Evolutionary conservation across 148 eudicot species (phyloP).

Genomic region (Amaranthus hypochondriacus): DNA sequence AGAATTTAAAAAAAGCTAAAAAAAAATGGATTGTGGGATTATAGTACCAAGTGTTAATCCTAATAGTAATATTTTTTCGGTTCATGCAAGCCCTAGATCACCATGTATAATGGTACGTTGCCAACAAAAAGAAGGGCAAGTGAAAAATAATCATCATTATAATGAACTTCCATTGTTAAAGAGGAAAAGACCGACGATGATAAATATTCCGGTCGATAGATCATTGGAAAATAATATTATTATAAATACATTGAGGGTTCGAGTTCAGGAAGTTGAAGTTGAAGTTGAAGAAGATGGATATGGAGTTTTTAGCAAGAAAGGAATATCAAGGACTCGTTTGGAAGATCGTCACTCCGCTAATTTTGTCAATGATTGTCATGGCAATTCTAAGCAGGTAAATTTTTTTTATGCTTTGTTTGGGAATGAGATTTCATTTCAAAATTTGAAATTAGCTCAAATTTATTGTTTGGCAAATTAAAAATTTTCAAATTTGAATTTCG

Average conservation of each 20-base stretch:
- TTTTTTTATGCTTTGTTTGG: background rate
- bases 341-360: constrained; percentile 55
- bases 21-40: constrained; percentile 23
- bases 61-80: background rate
- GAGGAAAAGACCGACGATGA: constrained; percentile 56
- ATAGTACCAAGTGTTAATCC: constrained; percentile 10
- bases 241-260: background rate
- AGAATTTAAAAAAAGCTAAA: background rate
- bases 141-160: constrained; percentile 3
- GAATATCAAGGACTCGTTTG: constrained; percentile 41
- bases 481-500: too few relatives aligned
- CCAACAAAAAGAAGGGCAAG: constrained; percentile 12
- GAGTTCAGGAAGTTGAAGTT: constrained; percentile 37
- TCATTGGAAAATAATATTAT: constrained; percentile 8
- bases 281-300: constrained; percentile 55
- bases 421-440: background rate
- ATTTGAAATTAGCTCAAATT: too few relatives aligned
- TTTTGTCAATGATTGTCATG: constrained; percentile 21
- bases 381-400: constrained; percentile 52
- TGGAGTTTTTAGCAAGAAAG: constrained; percentile 52
- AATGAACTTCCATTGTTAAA: constrained; percentile 30
- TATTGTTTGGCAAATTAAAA: too few relatives aligned
- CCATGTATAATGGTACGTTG: constrained; percentile 15
- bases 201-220: constrained; percentile 35
- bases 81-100: constrained; percentile 9